Evolutionary conservation across 1,139 yeast genomes (phyloP).

Genomic region (Pichia sp.): DNA sequence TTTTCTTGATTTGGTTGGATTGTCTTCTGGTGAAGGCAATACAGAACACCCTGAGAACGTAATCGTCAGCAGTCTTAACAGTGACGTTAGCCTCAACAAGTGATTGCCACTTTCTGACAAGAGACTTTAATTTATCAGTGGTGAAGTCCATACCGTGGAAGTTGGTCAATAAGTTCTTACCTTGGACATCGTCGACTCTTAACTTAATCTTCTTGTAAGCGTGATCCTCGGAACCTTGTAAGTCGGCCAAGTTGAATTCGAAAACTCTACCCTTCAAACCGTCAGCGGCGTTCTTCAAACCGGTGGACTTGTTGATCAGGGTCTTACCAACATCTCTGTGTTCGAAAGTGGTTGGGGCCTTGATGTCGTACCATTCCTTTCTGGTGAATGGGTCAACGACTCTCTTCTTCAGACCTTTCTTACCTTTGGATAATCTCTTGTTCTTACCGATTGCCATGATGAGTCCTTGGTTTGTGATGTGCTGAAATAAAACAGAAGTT

Average conservation of each 20-base stretch:
- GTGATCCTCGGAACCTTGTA: constrained; percentile 91
- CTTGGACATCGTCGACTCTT: constrained; percentile 91
- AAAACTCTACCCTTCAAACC: constrained; percentile 88
- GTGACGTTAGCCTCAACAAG: constrained; percentile 88
- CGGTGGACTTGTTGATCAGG: constrained; percentile 87
- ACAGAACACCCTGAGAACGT: constrained; percentile 82
- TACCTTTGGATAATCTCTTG: constrained; percentile 94
- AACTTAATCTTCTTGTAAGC: constrained; percentile 84
- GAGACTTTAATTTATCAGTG: constrained; percentile 83
- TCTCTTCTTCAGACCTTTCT: constrained; percentile 95
- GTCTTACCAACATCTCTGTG: constrained; percentile 95
- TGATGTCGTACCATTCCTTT: constrained; percentile 91
- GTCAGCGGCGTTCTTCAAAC: constrained; percentile 89
- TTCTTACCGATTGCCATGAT: constrained; percentile 93
- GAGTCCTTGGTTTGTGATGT: constrained; percentile 15
- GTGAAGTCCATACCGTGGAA: constrained; percentile 94
- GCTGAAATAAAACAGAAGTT: not conserved
- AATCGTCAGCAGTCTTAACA: constrained; percentile 88
- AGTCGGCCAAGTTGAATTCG: constrained; percentile 82
- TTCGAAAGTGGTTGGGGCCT: constrained; percentile 93
- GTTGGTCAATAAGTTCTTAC: constrained; percentile 88
- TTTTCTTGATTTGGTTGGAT: constrained; percentile 85
- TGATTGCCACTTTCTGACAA: constrained; percentile 93
- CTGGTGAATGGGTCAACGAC: constrained; percentile 93
- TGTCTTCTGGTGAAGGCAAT: constrained; percentile 92